A percentile compares a stretch with the other conserved stretches of the same genome.
Conservation (phyloP, 345 rosid species). For the rapeseed (Brassica napus) region DNA sequence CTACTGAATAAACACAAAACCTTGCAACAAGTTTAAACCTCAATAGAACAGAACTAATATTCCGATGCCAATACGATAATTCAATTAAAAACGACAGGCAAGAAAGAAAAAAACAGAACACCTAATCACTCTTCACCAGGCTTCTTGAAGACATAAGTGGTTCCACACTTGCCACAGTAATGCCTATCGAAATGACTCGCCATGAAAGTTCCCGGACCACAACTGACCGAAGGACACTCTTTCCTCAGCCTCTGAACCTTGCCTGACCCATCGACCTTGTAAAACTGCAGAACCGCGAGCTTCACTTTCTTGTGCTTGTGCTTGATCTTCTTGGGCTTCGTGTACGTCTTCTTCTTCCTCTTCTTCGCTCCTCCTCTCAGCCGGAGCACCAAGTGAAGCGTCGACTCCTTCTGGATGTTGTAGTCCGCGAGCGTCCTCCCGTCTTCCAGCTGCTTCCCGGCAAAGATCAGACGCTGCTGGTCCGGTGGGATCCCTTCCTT, state of each 20-base stretch:
- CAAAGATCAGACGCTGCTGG: conserved; percentile 54
- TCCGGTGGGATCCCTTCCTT: conserved; percentile 72
- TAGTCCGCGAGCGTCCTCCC: conserved; percentile 70
- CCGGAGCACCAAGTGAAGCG: conserved; percentile 67
- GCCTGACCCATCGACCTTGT: conserved; percentile 58
- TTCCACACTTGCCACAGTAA: conserved; percentile 69
- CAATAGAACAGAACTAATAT: neutral
- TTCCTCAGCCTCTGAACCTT: conserved; percentile 68
- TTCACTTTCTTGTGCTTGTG: conserved; percentile 72
- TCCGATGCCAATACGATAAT: neutral
- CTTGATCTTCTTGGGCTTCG: conserved; percentile 72
- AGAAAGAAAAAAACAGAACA: neutral
- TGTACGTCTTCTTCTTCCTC: conserved; percentile 79
- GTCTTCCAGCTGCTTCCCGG: conserved; percentile 65
- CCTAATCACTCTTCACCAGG: conserved; percentile 52
- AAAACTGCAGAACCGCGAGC: conserved; percentile 44
- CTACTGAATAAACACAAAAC: neutral
- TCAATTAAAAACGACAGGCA: neutral
- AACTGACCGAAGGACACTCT: conserved; percentile 64
- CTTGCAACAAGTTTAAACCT: neutral
- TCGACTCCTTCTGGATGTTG: conserved; percentile 73
- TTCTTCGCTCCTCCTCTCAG: conserved; percentile 72
- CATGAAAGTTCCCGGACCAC: conserved; percentile 74
- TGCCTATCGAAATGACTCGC: conserved; percentile 70
- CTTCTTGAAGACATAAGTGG: conserved; percentile 61